Base-by-base conservation (phyloP, 208 protist genomes). In the Acanthamoeba triangularis region DNA sequence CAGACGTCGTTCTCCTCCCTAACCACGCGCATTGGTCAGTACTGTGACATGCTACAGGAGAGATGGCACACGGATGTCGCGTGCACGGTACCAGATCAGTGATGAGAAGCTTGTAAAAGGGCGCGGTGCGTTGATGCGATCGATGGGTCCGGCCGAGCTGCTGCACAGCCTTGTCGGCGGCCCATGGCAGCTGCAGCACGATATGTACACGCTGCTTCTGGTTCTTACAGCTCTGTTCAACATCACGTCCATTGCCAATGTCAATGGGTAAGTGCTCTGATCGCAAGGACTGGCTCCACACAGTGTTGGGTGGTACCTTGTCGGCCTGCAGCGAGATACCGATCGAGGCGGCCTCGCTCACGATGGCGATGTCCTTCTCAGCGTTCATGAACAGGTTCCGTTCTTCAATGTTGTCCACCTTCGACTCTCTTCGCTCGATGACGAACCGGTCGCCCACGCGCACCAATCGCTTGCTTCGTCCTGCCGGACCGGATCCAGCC, bases 121-220 rank as follows among this genome's bases (percentile, higher is more conserved):
- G 95, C 30, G 91, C 91, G 30, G 54, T 65, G 30, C 35, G 63
- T 67, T 96, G 88, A 28, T 90, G 82, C 16, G 69, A 94, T 35
- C 94, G 80, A 88, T 96, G 94, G 8, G 85, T 93, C 2, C 94
- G 56, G 33, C 94, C 94, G 37, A 96, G 65, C 54, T 96, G 94
- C 85, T 96, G 94, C 74, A 96, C 56, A n/a, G 63, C 69, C 95
- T 95, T 94, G 80, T 96, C 95, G n/a, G 95, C 95, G 8, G 91
- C 90, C 95, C 95, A 96, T 3, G 95, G 88, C 44, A 96, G 82
- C 69, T 96, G 87, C 52, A 96, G 76, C 8, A 92, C 88, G 35
- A 96, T 85, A 72, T 96, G 95, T 20, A 96, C 63, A 33, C 95
- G 95, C 37, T 74, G 85, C n/a, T 72, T 61, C 49, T 78, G 76